phyloP scores from a whole-genome alignment of 2,329 filamentous ascomycete species.

The Botrytis pseudocinerea region DNA sequence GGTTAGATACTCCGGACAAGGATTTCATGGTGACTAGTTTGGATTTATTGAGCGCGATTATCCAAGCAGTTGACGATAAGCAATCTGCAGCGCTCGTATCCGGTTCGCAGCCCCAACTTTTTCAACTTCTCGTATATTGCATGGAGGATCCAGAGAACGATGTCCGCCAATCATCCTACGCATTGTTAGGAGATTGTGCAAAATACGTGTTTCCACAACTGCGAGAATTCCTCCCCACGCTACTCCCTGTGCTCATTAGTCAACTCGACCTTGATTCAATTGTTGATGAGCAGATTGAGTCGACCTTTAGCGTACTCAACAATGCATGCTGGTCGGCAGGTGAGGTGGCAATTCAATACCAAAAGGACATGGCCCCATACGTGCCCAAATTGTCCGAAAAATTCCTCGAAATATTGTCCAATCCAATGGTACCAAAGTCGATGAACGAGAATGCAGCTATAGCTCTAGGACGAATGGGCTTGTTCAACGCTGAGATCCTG shows the following conservation, averaged over 20 bases:
- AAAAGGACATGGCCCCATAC: constrained; percentile 73
- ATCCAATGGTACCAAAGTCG: constrained; percentile 80
- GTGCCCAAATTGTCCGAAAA: constrained; percentile 74
- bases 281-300: constrained; percentile 77
- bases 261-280: constrained; percentile 82
- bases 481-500: constrained; percentile 73
- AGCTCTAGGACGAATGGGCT: constrained; percentile 81
- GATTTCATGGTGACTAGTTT: constrained; percentile 96
- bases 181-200: constrained; percentile 89
- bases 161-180: constrained; percentile 94
- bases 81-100: constrained; percentile 77
- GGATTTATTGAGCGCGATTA: constrained; percentile 87
- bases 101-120: constrained; percentile 77
- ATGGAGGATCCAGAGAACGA: constrained; percentile 91
- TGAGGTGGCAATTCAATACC: constrained; percentile 82
- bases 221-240: constrained; percentile 67
- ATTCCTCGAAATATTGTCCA: constrained; percentile 79
- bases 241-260: constrained; percentile 80
- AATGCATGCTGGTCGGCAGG: constrained; percentile 97
- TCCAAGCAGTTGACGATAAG: constrained; percentile 77
- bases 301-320: constrained; percentile 89
- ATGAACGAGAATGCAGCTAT: constrained; percentile 94
- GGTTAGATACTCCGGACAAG: constrained; percentile 81
- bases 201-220: constrained; percentile 87
- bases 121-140: constrained; percentile 85